phyloP scores from a whole-genome alignment of 768 basidiomycete genomes.

The Hericium rajendrae region DNA sequence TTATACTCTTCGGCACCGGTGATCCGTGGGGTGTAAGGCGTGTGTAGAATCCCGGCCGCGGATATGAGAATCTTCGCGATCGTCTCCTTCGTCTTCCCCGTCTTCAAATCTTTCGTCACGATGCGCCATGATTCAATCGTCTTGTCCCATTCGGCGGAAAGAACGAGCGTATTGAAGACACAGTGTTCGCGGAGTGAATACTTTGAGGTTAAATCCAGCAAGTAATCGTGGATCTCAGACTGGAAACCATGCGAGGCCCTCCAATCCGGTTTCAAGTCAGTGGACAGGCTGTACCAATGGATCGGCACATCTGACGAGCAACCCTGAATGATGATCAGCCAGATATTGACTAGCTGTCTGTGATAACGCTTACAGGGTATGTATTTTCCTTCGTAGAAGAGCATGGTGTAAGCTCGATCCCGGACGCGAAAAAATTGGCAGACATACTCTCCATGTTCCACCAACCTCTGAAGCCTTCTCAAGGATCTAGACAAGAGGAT shows the following conservation, averaged over 20 bases:
- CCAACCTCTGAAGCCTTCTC: not conserved
- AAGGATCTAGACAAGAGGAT: not conserved
- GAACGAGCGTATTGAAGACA: not conserved
- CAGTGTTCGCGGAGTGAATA: not conserved
- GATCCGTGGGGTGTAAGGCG: not conserved
- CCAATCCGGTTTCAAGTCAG: not conserved
- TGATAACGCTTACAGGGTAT: slow-evolving; percentile 5
- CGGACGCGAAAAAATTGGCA: not conserved
- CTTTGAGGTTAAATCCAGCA: not conserved
- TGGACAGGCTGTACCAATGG: not conserved
- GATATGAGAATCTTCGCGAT: not conserved
- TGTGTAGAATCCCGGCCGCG: not conserved
- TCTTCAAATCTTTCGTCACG: not conserved
- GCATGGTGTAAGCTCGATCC: not conserved
- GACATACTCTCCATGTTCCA: slow-evolving; percentile 2
- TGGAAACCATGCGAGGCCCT: not conserved
- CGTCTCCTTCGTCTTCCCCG: not conserved
- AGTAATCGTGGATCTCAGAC: not conserved
- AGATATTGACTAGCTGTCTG: not conserved
- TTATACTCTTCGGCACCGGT: not conserved
- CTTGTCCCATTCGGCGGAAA: not conserved
- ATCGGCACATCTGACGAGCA: not conserved
- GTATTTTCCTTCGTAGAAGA: not conserved
- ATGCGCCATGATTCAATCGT: not conserved
- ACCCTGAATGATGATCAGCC: not conserved